These are phyloP conservation scores for Apostasia shenzhenica DNA, from an alignment of 106 monocot genomes.

Conservation along the genomic window DNA sequence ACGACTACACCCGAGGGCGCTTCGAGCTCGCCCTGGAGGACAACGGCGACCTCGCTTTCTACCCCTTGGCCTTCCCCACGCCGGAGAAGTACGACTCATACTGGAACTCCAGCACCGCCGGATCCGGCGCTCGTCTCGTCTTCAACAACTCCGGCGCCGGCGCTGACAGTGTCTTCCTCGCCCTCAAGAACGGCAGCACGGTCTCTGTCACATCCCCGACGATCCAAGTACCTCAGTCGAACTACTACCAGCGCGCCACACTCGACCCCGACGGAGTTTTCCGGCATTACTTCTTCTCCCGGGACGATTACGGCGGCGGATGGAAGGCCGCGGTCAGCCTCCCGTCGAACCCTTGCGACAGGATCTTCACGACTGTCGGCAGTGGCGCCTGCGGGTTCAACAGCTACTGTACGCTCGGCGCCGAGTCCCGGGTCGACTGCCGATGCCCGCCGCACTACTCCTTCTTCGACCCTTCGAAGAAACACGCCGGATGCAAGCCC, in stretches of 20 bases:
- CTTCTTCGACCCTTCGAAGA: constrained; percentile 1
- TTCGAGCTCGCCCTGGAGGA: constrained; percentile 4
- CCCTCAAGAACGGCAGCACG: neutral
- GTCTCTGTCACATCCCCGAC: neutral
- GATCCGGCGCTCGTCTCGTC: neutral
- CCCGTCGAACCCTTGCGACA: neutral
- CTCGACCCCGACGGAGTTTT: constrained; percentile 8
- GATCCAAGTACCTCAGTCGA: neutral
- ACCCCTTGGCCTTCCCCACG: constrained; percentile 5
- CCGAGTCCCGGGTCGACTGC: neutral
- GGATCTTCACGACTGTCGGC: neutral
- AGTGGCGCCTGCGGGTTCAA: constrained; percentile 12
- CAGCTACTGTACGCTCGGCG: constrained; percentile 4
- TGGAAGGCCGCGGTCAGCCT: neutral
- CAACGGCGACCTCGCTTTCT: constrained; percentile 17
- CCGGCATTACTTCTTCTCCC: constrained; percentile 1
- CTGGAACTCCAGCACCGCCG: constrained; percentile 1
- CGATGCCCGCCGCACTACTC: constrained; percentile 10
- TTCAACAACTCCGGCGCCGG: neutral
- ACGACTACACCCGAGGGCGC: constrained; percentile 16
- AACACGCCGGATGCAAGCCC: constrained; percentile 12
- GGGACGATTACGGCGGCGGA: neutral
- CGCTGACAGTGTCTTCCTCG: neutral
- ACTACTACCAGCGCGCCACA: neutral
- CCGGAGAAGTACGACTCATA: neutral